These are phyloP conservation scores for Ilex paraguariensis DNA, from an alignment of 305 asterid species.

Conservation along the genomic window DNA sequence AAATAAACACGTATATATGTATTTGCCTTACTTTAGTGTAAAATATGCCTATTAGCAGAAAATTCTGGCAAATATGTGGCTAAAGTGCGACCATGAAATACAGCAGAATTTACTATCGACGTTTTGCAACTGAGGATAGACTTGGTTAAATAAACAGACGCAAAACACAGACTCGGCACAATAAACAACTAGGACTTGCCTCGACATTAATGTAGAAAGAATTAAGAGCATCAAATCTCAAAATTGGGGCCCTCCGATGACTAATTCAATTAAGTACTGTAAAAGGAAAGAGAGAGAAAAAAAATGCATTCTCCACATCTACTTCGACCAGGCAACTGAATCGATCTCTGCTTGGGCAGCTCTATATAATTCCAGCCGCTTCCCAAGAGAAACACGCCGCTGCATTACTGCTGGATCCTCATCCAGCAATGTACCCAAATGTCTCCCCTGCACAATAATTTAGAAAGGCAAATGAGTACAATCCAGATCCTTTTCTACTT, in stretches of 20 bases:
- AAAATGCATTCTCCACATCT: constrained; percentile 16
- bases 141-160: too few species aligned
- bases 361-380: constrained; percentile 90
- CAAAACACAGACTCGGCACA: too few species aligned
- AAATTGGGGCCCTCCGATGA: not conserved
- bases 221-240: not conserved
- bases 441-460: constrained; percentile 51
- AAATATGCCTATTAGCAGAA: too few species aligned
- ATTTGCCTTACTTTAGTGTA: too few species aligned
- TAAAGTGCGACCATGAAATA: too few species aligned
- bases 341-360: constrained; percentile 93
- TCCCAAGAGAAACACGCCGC: constrained; percentile 65
- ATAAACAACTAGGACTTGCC: too few species aligned
- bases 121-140: too few species aligned
- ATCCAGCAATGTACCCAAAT: constrained; percentile 70
- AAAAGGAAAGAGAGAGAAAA: not conserved
- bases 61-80: too few species aligned
- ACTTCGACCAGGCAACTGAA: constrained; percentile 86
- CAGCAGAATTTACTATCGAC: too few species aligned
- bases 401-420: constrained; percentile 97
- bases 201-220: too few species aligned
- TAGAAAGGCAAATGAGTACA: not conserved
- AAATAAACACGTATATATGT: too few species aligned
- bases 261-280: not conserved
- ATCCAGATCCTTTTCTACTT: not conserved